Conservation (phyloP, 192 early-diverging fungal species). For the Coemansia sp. region DNA sequence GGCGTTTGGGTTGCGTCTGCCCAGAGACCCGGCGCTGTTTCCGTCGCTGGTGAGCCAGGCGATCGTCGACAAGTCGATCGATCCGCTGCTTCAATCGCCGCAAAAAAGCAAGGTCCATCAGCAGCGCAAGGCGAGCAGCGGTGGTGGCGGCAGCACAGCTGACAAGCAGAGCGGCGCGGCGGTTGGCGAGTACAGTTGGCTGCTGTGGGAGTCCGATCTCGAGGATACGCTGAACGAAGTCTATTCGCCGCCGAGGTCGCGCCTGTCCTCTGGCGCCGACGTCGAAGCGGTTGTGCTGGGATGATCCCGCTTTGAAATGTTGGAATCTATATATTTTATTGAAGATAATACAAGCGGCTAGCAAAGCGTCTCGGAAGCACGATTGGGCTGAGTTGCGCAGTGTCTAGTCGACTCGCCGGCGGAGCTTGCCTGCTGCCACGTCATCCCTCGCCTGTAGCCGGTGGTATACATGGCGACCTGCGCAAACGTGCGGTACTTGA, state of each 20-base stretch:
- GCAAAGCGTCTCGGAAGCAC: too few relatives aligned
- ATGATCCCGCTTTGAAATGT: too few relatives aligned
- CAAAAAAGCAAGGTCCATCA: too few relatives aligned
- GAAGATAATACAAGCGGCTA: too few relatives aligned
- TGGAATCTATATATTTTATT: too few relatives aligned
- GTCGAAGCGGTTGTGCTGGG: background rate
- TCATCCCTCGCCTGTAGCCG: background rate
- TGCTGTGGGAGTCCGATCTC: conserved; percentile 52
- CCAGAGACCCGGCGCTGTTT: conserved; percentile 41
- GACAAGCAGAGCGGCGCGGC: conserved; percentile 8
- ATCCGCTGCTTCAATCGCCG: conserved; percentile 1
- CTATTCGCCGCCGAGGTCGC: background rate
- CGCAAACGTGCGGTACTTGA: conserved; percentile 10
- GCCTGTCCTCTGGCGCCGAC: background rate
- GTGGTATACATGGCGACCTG: conserved; percentile 7
- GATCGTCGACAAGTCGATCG: background rate
- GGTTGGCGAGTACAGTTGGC: conserved; percentile 29
- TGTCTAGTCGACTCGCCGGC: too few relatives aligned
- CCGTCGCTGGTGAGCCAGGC: conserved; percentile 46
- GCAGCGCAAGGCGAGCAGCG: background rate
- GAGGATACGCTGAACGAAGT: conserved; percentile 46
- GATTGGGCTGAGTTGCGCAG: too few relatives aligned
- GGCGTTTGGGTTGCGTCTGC: conserved; percentile 28
- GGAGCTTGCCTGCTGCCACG: background rate
- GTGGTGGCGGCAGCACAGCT: background rate